phyloP scores from a whole-genome alignment of 176 grass and related monocot species.

The Eragrostis curvula region DNA sequence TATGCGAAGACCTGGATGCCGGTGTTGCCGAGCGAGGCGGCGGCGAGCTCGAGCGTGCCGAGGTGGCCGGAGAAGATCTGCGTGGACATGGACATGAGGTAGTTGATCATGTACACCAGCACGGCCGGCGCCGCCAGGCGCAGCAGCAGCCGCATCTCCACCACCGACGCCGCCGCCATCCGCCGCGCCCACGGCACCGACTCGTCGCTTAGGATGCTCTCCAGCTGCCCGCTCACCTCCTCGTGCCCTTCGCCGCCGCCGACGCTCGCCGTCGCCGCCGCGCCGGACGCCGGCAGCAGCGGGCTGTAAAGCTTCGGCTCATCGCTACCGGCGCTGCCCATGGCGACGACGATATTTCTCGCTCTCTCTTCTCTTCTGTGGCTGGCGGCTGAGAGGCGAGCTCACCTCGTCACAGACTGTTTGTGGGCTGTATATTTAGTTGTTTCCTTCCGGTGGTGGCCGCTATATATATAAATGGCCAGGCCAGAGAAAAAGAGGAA shows the following conservation, averaged over 20 bases:
- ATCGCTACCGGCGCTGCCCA: neutral
- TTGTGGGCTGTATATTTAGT: neutral
- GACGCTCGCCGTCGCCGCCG: neutral
- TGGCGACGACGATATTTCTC: too few relatives aligned
- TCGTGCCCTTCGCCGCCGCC: neutral
- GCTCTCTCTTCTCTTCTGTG: too few relatives aligned
- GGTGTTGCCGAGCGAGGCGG: constrained; percentile 72
- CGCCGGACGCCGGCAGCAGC: neutral
- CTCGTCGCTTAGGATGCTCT: neutral
- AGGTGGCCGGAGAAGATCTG: constrained; percentile 75
- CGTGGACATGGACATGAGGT: constrained; percentile 70
- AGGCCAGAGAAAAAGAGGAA: neutral
- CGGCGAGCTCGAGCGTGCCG: constrained; percentile 75
- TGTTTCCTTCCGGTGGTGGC: neutral
- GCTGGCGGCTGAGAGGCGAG: too few relatives aligned
- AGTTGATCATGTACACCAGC: constrained; percentile 71
- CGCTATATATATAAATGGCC: neutral
- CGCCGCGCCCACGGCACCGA: neutral
- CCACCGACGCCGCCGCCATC: neutral
- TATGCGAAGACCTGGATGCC: constrained; percentile 88
- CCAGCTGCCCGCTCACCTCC: constrained; percentile 6
- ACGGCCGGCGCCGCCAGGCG: constrained; percentile 56
- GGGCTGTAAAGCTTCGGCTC: neutral
- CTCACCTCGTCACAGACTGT: neutral
- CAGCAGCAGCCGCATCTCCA: constrained; percentile 38